Conservation (phyloP, 2,329 filamentous ascomycete genomes). For the Lizonia empirigonia region DNA sequence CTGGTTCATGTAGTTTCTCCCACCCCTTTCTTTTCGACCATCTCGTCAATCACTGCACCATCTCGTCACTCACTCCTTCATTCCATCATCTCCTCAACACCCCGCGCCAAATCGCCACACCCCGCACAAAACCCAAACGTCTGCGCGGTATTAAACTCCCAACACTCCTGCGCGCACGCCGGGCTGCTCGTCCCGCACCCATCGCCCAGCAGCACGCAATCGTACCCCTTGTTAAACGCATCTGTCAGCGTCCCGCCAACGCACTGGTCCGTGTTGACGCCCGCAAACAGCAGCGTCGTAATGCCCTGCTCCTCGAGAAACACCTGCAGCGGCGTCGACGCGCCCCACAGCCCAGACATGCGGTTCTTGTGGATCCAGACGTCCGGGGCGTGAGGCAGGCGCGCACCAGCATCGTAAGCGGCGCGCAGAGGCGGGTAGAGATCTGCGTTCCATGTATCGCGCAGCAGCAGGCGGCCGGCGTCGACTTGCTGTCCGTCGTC, state of each 20-base stretch:
- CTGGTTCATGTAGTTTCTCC: too few species aligned
- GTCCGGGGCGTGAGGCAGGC: conserved; percentile 24
- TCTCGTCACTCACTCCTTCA: too few species aligned
- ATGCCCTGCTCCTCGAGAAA: conserved; percentile 49
- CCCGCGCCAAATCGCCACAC: conserved; percentile 42
- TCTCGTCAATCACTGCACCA: too few species aligned
- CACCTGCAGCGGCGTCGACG: conserved; percentile 41
- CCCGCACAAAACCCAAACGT: conserved; percentile 50
- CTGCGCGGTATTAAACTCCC: conserved; percentile 49
- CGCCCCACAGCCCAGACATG: conserved; percentile 51
- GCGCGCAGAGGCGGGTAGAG: conserved; percentile 48
- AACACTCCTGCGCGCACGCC: conserved; percentile 47
- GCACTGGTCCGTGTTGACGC: conserved; percentile 53
- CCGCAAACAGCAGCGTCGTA: conserved; percentile 49
- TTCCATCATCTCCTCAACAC: conserved; percentile 17
- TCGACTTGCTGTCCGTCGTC: conserved; percentile 31
- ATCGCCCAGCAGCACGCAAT: conserved; percentile 50
- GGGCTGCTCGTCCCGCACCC: conserved; percentile 51
- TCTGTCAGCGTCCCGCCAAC: conserved; percentile 51
- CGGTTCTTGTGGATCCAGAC: conserved; percentile 50
- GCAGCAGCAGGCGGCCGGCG: conserved; percentile 47
- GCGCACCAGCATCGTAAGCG: conserved; percentile 33
- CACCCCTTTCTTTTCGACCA: too few species aligned
- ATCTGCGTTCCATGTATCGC: conserved; percentile 51
- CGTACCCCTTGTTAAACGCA: conserved; percentile 51